phyloP scores from a whole-genome alignment of 139 green algal species.

The Spirogloea muscicola region DNA sequence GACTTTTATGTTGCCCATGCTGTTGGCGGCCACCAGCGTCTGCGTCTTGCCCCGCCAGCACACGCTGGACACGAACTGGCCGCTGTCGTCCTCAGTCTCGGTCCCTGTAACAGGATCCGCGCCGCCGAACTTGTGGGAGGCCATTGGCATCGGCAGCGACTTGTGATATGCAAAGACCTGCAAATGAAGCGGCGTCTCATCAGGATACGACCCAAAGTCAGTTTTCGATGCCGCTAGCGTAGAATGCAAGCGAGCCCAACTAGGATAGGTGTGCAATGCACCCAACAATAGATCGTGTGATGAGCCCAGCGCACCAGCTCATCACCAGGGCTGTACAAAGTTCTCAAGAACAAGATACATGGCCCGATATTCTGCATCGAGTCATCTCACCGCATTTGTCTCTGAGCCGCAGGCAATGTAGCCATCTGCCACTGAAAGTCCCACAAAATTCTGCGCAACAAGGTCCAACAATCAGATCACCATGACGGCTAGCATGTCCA shows the following conservation, averaged over 20 bases:
- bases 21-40: constrained; percentile 62
- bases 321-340: too few relatives aligned
- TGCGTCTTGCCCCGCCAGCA: constrained; percentile 56
- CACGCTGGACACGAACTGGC: constrained; percentile 63
- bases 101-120: constrained; percentile 26
- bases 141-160: constrained; percentile 47
- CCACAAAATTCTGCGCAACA: constrained; percentile 80
- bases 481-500: too few relatives aligned
- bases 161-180: constrained; percentile 49
- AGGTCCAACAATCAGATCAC: background rate
- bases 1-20: constrained; percentile 57
- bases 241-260: too few relatives aligned
- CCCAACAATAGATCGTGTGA: too few relatives aligned
- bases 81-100: constrained; percentile 35
- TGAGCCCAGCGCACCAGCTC: too few relatives aligned
- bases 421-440: constrained; percentile 65
- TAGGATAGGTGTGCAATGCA: too few relatives aligned
- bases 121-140: constrained; percentile 27
- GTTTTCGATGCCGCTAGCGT: too few relatives aligned
- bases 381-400: constrained; percentile 60
- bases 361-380: too few relatives aligned
- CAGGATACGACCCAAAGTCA: too few relatives aligned
- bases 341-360: too few relatives aligned
- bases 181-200: too few relatives aligned
- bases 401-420: constrained; percentile 84